These are phyloP conservation scores for Patellifolia procumbens DNA, from an alignment of 179 eudicot genomes.

Conservation along the genomic window DNA sequence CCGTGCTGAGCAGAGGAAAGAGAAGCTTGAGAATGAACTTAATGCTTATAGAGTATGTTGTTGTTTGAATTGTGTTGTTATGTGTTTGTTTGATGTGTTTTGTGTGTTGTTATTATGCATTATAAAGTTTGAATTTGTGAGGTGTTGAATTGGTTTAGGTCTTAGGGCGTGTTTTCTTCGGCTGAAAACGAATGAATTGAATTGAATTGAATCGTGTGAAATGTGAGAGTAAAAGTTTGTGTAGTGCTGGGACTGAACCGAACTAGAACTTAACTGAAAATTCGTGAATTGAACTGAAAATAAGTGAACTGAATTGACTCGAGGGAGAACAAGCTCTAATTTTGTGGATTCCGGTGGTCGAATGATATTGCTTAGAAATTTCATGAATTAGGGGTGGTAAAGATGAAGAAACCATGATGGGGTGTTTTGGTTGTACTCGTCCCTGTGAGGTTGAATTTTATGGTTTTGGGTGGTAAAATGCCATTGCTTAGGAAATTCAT, in stretches of 20 bases:
- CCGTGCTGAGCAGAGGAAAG: constrained; percentile 69
- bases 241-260: too few relatives aligned
- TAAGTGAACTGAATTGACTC: too few relatives aligned
- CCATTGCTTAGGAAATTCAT: not conserved
- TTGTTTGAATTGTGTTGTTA: not conserved
- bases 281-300: too few relatives aligned
- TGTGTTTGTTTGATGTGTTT: not conserved
- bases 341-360: too few relatives aligned
- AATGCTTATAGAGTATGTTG: constrained; percentile 71
- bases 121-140: not conserved
- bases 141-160: not conserved
- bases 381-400: not conserved
- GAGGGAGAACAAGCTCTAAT: too few relatives aligned
- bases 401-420: not conserved
- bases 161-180: too few relatives aligned
- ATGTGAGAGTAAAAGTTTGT: too few relatives aligned
- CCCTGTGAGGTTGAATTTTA: too few relatives aligned
- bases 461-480: not conserved
- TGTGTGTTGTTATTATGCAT: not conserved
- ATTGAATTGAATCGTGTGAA: too few relatives aligned
- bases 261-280: too few relatives aligned
- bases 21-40: constrained; percentile 84
- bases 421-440: too few relatives aligned
- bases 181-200: too few relatives aligned
- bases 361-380: not conserved